These are phyloP conservation scores for Phytopythium aichiense DNA, from an alignment of 352 stramenopile species.

Conservation along the genomic window DNA sequence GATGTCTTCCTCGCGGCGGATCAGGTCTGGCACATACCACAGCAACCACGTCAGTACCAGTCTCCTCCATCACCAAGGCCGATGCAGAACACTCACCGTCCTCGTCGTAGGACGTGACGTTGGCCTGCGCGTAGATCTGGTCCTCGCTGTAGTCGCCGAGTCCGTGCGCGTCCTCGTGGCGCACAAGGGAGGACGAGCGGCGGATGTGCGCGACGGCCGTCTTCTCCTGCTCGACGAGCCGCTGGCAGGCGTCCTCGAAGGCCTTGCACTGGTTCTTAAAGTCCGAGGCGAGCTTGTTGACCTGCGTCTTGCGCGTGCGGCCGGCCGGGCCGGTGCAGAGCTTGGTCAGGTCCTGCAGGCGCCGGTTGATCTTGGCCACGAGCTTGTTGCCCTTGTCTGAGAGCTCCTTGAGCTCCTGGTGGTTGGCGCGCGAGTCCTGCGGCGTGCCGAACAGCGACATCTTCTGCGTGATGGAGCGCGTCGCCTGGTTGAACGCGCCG, in stretches of 20 bases:
- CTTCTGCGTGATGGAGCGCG: constrained; percentile 58
- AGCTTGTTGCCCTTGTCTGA: constrained; percentile 57
- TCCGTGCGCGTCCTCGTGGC: constrained; percentile 30
- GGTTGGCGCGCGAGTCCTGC: constrained; percentile 54
- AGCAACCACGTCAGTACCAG: not conserved
- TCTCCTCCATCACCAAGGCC: not conserved
- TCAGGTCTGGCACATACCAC: constrained; percentile 33
- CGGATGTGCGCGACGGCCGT: constrained; percentile 47
- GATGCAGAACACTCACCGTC: constrained; percentile 32
- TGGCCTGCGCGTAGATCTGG: constrained; percentile 60
- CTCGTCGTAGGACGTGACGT: constrained; percentile 59
- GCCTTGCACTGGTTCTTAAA: constrained; percentile 62
- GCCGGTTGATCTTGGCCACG: constrained; percentile 50
- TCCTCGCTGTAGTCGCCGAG: constrained; percentile 64
- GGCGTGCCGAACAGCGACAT: constrained; percentile 53
- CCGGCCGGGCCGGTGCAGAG: constrained; percentile 26
- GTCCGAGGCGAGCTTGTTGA: constrained; percentile 51
- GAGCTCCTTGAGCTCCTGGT: constrained; percentile 59
- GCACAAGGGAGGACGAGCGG: constrained; percentile 43
- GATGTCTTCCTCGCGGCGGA: constrained; percentile 61
- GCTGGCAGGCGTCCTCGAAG: constrained; percentile 53
- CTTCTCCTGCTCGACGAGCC: constrained; percentile 39
- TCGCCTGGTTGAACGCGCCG: constrained; percentile 52
- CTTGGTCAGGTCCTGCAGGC: constrained; percentile 42
- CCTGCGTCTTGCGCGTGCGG: constrained; percentile 40